Evolutionary conservation across 805 yeast genomes (phyloP).

Genomic region (Zygoascus biomembranicola): DNA sequence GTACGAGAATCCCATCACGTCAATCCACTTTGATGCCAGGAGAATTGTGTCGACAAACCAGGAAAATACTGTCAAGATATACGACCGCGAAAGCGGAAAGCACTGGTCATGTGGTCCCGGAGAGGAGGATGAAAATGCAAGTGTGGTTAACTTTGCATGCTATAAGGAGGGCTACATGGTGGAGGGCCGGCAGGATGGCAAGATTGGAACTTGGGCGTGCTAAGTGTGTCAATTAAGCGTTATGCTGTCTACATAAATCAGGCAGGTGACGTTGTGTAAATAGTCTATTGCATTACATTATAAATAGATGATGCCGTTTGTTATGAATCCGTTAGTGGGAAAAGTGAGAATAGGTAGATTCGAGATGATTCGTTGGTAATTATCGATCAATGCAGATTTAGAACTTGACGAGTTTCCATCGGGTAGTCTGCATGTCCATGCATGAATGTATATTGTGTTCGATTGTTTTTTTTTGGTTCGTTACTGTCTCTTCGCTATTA

Average conservation of each 20-base stretch:
- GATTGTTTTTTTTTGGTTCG: neutral
- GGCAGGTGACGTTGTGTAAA: neutral
- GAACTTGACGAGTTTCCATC: too few species aligned
- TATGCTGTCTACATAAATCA: neutral
- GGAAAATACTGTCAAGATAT: conserved; percentile 45
- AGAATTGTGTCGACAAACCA: conserved; percentile 47
- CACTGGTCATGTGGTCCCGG: conserved; percentile 49
- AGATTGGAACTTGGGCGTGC: conserved; percentile 56
- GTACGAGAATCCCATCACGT: conserved; percentile 46
- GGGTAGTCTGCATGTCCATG: too few species aligned
- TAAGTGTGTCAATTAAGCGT: neutral
- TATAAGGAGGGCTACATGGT: conserved; percentile 59
- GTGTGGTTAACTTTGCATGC: conserved; percentile 35
- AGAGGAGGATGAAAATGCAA: conserved; percentile 24
- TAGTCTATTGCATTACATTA: neutral
- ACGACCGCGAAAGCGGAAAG: conserved; percentile 45
- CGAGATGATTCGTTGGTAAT: neutral
- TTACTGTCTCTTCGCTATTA: neutral
- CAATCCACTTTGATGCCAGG: conserved; percentile 51
- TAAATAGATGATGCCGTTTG: neutral
- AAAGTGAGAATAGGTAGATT: neutral
- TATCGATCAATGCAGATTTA: too few species aligned
- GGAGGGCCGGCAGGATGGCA: conserved; percentile 56
- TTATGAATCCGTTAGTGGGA: too few species aligned
- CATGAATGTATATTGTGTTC: neutral